Evolutionary conservation across 1,139 yeast species (phyloP).

Genomic region (Taphrina betulina): DNA sequence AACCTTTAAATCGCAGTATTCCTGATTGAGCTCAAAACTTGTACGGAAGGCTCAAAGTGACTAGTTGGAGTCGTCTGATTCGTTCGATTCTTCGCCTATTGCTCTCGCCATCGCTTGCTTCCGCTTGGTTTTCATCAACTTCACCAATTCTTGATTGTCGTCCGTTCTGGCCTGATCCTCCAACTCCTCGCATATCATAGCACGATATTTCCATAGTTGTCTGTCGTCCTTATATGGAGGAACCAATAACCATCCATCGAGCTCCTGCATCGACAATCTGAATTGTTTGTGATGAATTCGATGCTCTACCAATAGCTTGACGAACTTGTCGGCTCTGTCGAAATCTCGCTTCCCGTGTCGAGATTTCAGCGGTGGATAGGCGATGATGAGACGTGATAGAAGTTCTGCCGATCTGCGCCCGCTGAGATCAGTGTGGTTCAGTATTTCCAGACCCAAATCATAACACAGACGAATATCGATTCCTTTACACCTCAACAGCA

Average conservation of each 20-base stretch:
- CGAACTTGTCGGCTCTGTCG: slow-evolving; percentile 23
- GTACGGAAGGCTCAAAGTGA: no score
- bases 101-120: slow-evolving; percentile 10
- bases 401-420: slow-evolving; percentile 3
- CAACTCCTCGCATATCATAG: neutral
- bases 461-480: slow-evolving; percentile 28
- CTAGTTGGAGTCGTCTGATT: slow-evolving; percentile 8
- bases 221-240: slow-evolving; percentile 25
- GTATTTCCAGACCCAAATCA: slow-evolving; percentile 34
- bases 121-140: neutral
- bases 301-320: slow-evolving; percentile 3
- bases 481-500: slow-evolving; percentile 25
- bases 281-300: slow-evolving; percentile 5
- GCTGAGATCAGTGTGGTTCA: slow-evolving; percentile 12
- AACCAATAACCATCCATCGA: slow-evolving; percentile 25
- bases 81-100: neutral
- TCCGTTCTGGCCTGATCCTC: no score
- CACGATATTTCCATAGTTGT: slow-evolving; percentile 11
- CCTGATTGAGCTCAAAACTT: no score
- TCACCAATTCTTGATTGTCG: neutral
- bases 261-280: slow-evolving; percentile 15
- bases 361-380: slow-evolving; percentile 24
- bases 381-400: slow-evolving; percentile 24
- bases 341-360: slow-evolving; percentile 15
- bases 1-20: no score